A percentile compares a stretch with the other conserved stretches of the same genome.
Evolutionary conservation across 2,329 filamentous ascomycete species (phyloP).

Genomic region (Aspergillus sp.): DNA sequence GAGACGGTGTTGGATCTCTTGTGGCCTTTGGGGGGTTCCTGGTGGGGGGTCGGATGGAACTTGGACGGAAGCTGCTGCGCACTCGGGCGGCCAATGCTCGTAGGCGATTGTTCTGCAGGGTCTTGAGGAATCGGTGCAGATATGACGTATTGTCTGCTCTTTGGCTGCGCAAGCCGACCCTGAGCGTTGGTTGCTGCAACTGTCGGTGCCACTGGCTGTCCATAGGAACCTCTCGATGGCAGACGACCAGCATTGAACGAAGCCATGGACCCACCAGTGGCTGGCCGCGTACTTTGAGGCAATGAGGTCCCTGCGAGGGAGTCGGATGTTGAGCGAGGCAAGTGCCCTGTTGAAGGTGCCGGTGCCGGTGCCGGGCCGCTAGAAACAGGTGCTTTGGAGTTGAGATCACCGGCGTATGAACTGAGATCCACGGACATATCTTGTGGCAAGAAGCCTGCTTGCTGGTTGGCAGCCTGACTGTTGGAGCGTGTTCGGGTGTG

Average conservation of each 20-base stretch:
- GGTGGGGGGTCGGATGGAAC: constrained; percentile 53
- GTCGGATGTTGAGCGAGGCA: constrained; percentile 54
- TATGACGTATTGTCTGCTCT: constrained; percentile 66
- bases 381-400: constrained; percentile 12
- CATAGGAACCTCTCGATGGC: constrained; percentile 75
- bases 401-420: constrained; percentile 1
- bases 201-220: constrained; percentile 79
- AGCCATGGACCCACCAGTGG: constrained; percentile 76
- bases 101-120: constrained; percentile 43
- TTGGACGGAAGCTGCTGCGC: constrained; percentile 54
- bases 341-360: constrained; percentile 45
- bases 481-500: constrained; percentile 43
- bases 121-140: constrained; percentile 61
- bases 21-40: constrained; percentile 49
- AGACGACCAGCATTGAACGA: constrained; percentile 58
- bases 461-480: constrained; percentile 7
- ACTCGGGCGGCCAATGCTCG: constrained; percentile 58
- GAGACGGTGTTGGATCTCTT: constrained; percentile 72
- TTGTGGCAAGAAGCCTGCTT: constrained; percentile 1
- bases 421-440: constrained; percentile 4
- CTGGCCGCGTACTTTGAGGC: constrained; percentile 57
- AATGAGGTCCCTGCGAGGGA: constrained; percentile 45
- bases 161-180: constrained; percentile 82
- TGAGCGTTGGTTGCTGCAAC: constrained; percentile 85
- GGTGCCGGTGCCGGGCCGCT: constrained; percentile 15